Base-by-base conservation (phyloP, 2,329 filamentous ascomycete genomes). In the Clonostachys byssicola region DNA sequence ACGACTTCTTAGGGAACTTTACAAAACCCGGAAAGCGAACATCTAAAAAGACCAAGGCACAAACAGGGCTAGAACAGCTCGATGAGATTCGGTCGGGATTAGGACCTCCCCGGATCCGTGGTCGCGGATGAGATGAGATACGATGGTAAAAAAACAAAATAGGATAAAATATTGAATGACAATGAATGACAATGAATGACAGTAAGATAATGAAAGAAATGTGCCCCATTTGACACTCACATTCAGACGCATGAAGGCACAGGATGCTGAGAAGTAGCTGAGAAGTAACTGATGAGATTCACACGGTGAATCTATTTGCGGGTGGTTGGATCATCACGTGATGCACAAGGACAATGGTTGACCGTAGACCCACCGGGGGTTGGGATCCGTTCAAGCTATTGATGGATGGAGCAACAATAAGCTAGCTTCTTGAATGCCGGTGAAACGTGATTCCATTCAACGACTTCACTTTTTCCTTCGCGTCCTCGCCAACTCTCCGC, bases 11-110 rank as follows among this genome's bases (percentile, higher is more conserved):
- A 23, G 88, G 84, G 9, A 83, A 75, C 34, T 86, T 89, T 61
- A 81, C 81, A 10, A 85, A 83, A 67, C 78, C 78, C 20, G 86
- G 86, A 3, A 91, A 90, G 71, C 85, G 84, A 63, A 73, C 77
- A 12, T 80, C 90, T 17, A 92, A 92, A 71, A 90, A 92, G 68
- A 86, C 86, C 16, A 89, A 86, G 61, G 83, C 87, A 54, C 86
- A 88, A 62, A 88, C 80, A 50, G 94, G 94, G 1, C 76, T 96
- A 54, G 85, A 89, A 66, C 89, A 97, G 72, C 73, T 97, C 50
- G 94, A 97, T 54, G 92, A 97, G 68, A 86, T 99, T 45, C 78
- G 94, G 46, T 79, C 80, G 53, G 89, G 83, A 7, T 67, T 96
- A 48, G 92, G 92, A 0, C 88, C 88, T 23, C 87, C 91, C 33